Evolutionary conservation across 192 early-diverging fungal species (phyloP).

Genomic region (Coemansia sp.): DNA sequence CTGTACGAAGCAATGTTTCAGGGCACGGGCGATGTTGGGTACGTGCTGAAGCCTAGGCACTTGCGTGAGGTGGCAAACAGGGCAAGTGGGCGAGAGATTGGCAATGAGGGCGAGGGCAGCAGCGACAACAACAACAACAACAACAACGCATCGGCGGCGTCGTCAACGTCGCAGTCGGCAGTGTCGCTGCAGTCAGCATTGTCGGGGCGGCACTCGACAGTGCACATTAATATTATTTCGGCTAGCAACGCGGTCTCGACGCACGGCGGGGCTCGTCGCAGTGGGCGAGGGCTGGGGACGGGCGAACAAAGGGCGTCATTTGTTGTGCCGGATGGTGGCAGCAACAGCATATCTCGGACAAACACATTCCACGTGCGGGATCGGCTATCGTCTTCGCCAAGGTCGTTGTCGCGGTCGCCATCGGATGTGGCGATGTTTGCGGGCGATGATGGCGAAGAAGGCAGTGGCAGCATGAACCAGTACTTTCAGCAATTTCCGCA

Average conservation of each 20-base stretch:
- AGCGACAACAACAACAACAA: background rate
- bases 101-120: background rate
- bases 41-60: slow-evolving; percentile 70
- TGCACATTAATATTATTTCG: slow-evolving; percentile 38
- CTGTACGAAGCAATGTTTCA: slow-evolving; percentile 82
- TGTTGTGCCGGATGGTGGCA: no score
- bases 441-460: background rate
- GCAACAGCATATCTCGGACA: background rate
- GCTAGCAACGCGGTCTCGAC: slow-evolving; percentile 18
- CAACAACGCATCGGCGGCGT: background rate
- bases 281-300: background rate
- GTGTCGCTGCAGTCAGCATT: slow-evolving; percentile 4
- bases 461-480: background rate
- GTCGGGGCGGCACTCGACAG: slow-evolving; percentile 28
- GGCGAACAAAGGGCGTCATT: background rate
- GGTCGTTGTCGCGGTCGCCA: slow-evolving; percentile 24
- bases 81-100: background rate
- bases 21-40: slow-evolving; percentile 68
- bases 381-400: slow-evolving; percentile 4
- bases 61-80: slow-evolving; percentile 14
- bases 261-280: background rate
- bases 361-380: background rate
- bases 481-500: background rate
- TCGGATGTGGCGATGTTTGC: slow-evolving; percentile 47
- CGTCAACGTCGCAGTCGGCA: background rate